These are phyloP conservation scores for Ilyonectria sp. DNA, from an alignment of 2,329 filamentous ascomycete species.

Conservation along the genomic window DNA sequence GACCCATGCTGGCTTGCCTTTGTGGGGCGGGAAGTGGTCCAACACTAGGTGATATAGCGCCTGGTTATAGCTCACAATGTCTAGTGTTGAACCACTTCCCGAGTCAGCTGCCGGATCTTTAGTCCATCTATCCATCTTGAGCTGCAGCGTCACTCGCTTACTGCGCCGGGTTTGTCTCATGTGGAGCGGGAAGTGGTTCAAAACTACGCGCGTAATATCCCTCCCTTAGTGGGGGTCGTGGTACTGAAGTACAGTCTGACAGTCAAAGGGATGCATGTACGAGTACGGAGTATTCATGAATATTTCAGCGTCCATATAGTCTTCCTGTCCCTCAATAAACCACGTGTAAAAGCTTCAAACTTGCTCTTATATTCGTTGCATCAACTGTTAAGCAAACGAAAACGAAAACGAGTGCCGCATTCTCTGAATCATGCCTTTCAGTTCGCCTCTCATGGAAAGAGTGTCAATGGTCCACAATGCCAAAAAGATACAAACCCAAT, in stretches of 20 bases:
- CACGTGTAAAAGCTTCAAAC: not conserved
- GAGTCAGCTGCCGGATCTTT: not conserved
- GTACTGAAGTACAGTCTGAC: not conserved
- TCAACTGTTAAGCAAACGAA: not conserved
- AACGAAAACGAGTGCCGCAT: not conserved
- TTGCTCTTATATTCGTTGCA: not conserved
- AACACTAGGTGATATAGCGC: not conserved
- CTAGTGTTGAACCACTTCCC: not conserved
- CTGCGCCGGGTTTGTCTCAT: not conserved
- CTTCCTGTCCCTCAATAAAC: not conserved
- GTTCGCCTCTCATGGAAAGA: not conserved
- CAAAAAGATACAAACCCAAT: not conserved
- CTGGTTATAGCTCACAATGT: not conserved
- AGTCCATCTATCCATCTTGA: not conserved
- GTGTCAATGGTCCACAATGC: not conserved
- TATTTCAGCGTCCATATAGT: not conserved
- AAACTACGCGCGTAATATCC: not conserved
- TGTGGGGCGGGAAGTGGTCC: not conserved
- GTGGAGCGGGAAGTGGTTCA: not conserved
- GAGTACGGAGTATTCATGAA: not conserved
- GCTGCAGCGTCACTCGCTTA: not conserved
- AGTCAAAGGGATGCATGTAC: not conserved
- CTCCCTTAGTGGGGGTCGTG: not conserved
- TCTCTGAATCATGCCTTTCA: not conserved
- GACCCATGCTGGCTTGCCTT: not conserved